A percentile compares a stretch with the other conserved stretches of the same genome.
Conservation (phyloP, 345 rosid species). For the Rhodamnia argentea region DNA sequence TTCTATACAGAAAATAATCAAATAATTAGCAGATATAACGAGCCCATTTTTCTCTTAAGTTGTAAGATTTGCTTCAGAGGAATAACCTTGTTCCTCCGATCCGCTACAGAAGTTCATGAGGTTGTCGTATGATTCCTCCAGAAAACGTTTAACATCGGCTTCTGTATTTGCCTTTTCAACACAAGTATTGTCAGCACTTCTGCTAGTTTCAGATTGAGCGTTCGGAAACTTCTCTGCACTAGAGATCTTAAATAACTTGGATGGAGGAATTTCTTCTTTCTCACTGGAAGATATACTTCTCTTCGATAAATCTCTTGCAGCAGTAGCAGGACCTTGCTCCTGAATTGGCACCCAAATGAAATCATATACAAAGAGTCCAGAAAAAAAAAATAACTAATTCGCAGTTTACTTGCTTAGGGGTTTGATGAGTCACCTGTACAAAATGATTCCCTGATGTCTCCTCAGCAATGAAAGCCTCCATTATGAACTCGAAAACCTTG, state of each 20-base stretch:
- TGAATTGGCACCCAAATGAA: neutral
- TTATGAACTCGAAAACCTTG: neutral
- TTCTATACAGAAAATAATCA: neutral
- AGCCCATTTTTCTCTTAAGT: neutral
- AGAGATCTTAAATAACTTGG: neutral
- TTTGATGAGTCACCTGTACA: neutral
- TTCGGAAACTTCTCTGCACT: neutral
- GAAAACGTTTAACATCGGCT: neutral
- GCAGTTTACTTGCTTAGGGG: neutral
- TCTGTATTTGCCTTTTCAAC: neutral
- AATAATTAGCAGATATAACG: neutral
- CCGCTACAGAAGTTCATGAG: neutral
- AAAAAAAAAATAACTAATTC: neutral
- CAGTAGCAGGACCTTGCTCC: neutral
- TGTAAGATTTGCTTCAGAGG: neutral
- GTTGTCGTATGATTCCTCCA: neutral
- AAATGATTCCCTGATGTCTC: neutral
- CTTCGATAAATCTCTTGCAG: neutral
- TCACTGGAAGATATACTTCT: neutral
- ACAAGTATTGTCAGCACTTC: too few species aligned
- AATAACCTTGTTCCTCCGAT: neutral
- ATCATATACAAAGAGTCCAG: neutral
- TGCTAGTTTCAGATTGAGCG: too few species aligned
- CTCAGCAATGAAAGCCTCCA: neutral
- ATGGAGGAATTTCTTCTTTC: neutral